Conservation (phyloP, 495 filamentous ascomycete species). For the Umbilicaria muhlenbergii region DNA sequence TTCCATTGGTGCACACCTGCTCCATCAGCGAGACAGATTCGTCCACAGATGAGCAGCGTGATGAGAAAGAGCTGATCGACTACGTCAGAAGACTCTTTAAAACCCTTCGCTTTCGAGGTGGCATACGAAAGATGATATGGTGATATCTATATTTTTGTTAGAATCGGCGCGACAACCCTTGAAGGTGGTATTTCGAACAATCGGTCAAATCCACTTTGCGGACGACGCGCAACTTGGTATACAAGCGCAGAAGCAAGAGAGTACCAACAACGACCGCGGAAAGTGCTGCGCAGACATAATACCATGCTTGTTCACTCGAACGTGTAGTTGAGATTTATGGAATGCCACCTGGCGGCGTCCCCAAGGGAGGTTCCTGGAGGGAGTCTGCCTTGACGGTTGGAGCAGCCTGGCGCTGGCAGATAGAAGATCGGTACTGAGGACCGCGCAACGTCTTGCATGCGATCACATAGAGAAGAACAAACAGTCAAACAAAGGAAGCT, state of each 20-base stretch:
- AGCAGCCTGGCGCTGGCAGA: too few relatives aligned
- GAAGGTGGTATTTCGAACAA: not conserved
- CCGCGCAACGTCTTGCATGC: too few relatives aligned
- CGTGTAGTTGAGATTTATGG: not conserved
- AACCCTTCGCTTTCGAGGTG: too few relatives aligned
- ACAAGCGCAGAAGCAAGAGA: not conserved
- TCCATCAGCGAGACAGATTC: not conserved
- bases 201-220: not conserved
- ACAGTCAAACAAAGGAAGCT: too few relatives aligned
- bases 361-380: not conserved
- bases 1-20: constrained; percentile 1
- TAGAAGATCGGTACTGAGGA: too few relatives aligned
- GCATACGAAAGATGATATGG: too few relatives aligned
- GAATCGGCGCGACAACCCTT: not conserved
- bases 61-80: not conserved
- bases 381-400: too few relatives aligned
- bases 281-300: not conserved
- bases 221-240: not conserved
- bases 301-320: not conserved
- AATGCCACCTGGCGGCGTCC: not conserved
- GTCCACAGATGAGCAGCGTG: not conserved
- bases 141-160: too few relatives aligned
- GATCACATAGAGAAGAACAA: too few relatives aligned
- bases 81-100: not conserved
- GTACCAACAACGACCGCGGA: not conserved